Evolutionary conservation across 2,329 filamentous ascomycete species (phyloP).

Genomic region (Meredithiella fracta): DNA sequence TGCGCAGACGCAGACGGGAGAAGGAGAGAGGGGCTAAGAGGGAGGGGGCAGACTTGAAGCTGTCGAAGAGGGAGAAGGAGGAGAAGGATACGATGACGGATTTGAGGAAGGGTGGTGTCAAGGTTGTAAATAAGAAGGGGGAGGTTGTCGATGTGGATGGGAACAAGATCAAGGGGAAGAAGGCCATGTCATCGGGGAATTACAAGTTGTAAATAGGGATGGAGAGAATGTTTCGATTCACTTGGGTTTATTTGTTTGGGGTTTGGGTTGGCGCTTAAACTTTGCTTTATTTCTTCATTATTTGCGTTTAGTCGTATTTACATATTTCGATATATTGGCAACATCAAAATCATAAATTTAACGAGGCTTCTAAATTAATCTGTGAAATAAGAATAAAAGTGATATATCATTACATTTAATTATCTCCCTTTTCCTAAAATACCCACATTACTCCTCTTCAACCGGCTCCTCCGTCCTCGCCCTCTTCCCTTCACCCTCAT

Average conservation of each 20-base stretch:
- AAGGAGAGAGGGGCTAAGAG: constrained; percentile 59
- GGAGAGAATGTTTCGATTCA: neutral
- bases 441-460: constrained; percentile 2
- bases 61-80: constrained; percentile 19
- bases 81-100: constrained; percentile 43
- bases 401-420: no score
- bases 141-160: constrained; percentile 72
- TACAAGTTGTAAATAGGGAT: constrained; percentile 38
- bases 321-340: no score
- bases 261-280: constrained; percentile 8
- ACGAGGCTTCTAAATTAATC: no score
- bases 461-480: constrained; percentile 18
- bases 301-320: neutral
- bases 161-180: constrained; percentile 46
- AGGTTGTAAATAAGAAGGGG: constrained; percentile 80
- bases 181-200: constrained; percentile 35
- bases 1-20: constrained; percentile 56
- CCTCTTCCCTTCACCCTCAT: constrained; percentile 18
- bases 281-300: constrained; percentile 6
- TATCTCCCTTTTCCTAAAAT: neutral
- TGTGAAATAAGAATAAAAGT: no score
- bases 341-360: no score
- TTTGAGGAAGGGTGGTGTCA: constrained; percentile 72
- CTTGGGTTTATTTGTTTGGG: constrained; percentile 2
- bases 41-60: constrained; percentile 26